A percentile compares a stretch with the other conserved stretches of the same genome.
Evolutionary conservation across 169 alveolate species (phyloP).

Genomic region (Eimeria brunetti): DNA sequence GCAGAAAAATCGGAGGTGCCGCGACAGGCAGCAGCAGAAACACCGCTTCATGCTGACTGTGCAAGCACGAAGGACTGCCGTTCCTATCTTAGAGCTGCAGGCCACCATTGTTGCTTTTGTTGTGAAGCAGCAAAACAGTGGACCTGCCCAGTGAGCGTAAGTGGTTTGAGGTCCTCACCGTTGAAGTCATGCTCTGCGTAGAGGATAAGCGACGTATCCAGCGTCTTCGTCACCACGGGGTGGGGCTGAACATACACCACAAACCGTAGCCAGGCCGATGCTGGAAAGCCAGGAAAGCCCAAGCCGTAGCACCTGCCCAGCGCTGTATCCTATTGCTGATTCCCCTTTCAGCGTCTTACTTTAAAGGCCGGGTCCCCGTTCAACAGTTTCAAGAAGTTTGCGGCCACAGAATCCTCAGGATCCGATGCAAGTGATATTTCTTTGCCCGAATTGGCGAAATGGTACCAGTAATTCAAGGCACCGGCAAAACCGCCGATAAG

Average conservation of each 20-base stretch:
- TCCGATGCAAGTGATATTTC: conserved; percentile 85
- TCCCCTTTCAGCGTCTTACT: not conserved
- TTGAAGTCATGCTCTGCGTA: conserved; percentile 93
- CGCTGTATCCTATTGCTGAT: not conserved
- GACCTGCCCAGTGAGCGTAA: not conserved
- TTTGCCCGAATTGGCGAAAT: conserved; percentile 85
- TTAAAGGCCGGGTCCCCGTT: conserved; percentile 79
- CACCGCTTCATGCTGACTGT: not conserved
- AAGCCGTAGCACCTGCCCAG: not conserved
- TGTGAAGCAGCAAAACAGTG: not conserved
- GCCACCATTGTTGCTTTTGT: not conserved
- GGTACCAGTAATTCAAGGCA: conserved; percentile 89
- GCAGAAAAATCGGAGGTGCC: not conserved
- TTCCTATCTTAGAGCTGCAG: not conserved
- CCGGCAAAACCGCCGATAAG: conserved; percentile 86
- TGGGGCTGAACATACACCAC: conserved; percentile 13
- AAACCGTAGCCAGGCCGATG: not conserved
- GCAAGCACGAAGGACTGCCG: not conserved
- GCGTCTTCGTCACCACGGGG: conserved; percentile 52
- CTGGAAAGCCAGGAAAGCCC: not conserved
- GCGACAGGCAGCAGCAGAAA: not conserved
- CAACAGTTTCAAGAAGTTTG: conserved; percentile 85
- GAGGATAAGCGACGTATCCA: conserved; percentile 88
- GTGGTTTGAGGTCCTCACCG: conserved; percentile 43
- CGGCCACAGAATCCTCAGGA: conserved; percentile 87